A percentile compares a stretch with the other conserved stretches of the same genome.
phyloP scores from a whole-genome alignment of 1,284 basidiomycete genomes.

The Cryptococcus hybrid region DNA sequence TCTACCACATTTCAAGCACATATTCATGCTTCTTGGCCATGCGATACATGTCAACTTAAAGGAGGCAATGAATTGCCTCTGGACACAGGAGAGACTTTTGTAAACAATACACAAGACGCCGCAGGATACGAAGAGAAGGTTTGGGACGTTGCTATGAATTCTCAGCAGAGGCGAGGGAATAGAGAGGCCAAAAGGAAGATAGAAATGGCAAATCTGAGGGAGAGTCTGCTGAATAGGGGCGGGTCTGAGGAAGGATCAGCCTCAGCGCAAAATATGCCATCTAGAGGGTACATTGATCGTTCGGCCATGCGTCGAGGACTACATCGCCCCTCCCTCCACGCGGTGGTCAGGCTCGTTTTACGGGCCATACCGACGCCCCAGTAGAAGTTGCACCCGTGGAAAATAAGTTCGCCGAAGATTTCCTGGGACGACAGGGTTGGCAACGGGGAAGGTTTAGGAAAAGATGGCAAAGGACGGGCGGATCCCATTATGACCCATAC shows the following conservation, averaged over 20 bases:
- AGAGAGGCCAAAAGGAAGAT: constrained; percentile 23
- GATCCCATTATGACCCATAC: constrained; percentile 29
- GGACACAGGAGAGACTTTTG: constrained; percentile 22
- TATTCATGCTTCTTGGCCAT: constrained; percentile 46
- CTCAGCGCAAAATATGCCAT: background rate
- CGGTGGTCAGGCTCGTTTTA: background rate
- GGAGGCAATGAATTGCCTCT: constrained; percentile 32
- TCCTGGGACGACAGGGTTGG: constrained; percentile 45
- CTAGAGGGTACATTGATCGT: constrained; percentile 31
- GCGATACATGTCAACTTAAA: constrained; percentile 35
- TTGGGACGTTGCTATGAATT: constrained; percentile 18
- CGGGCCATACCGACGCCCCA: background rate
- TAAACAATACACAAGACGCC: background rate
- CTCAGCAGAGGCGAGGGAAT: constrained; percentile 23
- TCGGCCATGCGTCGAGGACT: constrained; percentile 39
- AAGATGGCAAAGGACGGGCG: constrained; percentile 25
- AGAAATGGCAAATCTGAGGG: constrained; percentile 35
- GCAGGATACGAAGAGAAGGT: background rate
- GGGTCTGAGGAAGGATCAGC: background rate
- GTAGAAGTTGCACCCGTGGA: background rate
- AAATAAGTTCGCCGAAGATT: constrained; percentile 15
- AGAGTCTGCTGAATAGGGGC: constrained; percentile 26
- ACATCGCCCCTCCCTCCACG: constrained; percentile 23
- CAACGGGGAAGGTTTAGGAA: constrained; percentile 31
- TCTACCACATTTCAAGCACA: constrained; percentile 40